Conservation (phyloP, 2,329 filamentous ascomycete genomes). For the Fusarium tanahbumbuense region DNA sequence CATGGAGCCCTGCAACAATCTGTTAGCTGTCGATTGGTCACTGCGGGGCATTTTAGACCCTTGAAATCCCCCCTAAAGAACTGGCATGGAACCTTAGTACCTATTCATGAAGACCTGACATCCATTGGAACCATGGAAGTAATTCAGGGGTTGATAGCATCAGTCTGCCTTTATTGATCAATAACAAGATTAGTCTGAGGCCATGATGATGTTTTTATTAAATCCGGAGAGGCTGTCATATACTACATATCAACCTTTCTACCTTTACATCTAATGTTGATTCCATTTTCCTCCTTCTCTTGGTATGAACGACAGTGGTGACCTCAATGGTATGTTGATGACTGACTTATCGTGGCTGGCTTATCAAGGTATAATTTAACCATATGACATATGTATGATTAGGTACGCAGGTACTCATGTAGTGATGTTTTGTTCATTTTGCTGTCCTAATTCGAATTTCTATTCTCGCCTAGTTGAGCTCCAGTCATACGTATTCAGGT, state of each 20-base stretch:
- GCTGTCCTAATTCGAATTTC: too few relatives aligned
- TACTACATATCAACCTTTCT: not conserved
- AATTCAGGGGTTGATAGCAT: constrained; percentile 22
- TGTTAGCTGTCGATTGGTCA: constrained; percentile 43
- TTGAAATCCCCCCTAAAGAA: constrained; percentile 20
- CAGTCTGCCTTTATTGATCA: not conserved
- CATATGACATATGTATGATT: not conserved
- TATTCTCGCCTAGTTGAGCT: too few relatives aligned
- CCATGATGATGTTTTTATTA: not conserved
- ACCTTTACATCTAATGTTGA: not conserved
- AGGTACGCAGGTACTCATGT: not conserved
- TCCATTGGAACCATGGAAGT: constrained; percentile 1
- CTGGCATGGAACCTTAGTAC: not conserved
- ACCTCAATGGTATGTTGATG: not conserved
- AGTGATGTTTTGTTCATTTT: too few relatives aligned
- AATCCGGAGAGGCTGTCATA: not conserved
- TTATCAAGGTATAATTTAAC: constrained; percentile 11
- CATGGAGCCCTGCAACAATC: constrained; percentile 38
- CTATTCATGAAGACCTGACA: constrained; percentile 2
- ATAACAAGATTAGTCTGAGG: not conserved
- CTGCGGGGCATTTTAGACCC: constrained; percentile 39
- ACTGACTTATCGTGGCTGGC: constrained; percentile 6
- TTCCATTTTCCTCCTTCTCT: not conserved
- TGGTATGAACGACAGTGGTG: not conserved
- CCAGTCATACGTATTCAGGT: too few relatives aligned